phyloP scores from a whole-genome alignment of 2,329 filamentous ascomycete species.

The Penicillium occitanis region DNA sequence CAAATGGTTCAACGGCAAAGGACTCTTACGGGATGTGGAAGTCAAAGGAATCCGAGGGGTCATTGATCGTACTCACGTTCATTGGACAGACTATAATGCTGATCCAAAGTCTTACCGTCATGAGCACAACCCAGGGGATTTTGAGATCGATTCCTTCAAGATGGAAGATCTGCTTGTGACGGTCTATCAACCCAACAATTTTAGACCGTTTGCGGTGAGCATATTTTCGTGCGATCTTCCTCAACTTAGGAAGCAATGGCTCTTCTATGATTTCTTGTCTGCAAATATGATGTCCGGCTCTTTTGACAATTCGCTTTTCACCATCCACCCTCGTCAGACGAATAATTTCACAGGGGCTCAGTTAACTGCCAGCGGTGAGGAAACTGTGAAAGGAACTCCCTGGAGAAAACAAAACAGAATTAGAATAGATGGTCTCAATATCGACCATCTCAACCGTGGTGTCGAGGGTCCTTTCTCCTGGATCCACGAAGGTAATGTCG shows the following conservation, averaged over 20 bases:
- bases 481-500: conserved; percentile 96
- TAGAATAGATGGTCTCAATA: conserved; percentile 87
- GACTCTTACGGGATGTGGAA: conserved; percentile 85
- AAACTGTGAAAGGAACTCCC: conserved; percentile 64
- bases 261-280: conserved; percentile 95
- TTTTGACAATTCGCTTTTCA: conserved; percentile 93
- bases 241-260: conserved; percentile 88
- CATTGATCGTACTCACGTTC: conserved; percentile 81
- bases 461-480: conserved; percentile 93
- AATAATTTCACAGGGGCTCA: conserved; percentile 72
- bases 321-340: conserved; percentile 89
- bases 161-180: conserved; percentile 91
- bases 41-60: conserved; percentile 91
- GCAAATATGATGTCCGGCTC: conserved; percentile 96
- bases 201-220: conserved; percentile 92
- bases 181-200: conserved; percentile 82
- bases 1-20: conserved; percentile 99
- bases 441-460: conserved; percentile 92
- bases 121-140: conserved; percentile 85
- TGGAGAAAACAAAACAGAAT: conserved; percentile 97
- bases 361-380: conserved; percentile 56
- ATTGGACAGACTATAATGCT: conserved; percentile 65
- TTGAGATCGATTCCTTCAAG: conserved; percentile 95
- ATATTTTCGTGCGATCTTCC: conserved; percentile 95
- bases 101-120: conserved; percentile 88